Base-by-base conservation (phyloP, 768 basidiomycete species). In the Suillus weaverae region DNA sequence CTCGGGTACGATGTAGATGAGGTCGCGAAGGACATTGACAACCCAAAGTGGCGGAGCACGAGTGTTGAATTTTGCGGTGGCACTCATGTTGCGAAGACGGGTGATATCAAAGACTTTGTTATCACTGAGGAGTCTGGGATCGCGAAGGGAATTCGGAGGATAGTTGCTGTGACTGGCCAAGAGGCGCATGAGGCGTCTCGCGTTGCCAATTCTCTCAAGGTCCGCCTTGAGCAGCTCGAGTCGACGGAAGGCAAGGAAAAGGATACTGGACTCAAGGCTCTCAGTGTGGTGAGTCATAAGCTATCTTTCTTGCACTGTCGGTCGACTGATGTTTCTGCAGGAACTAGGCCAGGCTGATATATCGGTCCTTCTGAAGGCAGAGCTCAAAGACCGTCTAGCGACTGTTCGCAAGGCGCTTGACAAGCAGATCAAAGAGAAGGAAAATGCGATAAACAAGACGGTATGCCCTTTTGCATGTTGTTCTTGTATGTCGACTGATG, bases 41-140 rank as follows among this genome's bases (percentile, higher is more conserved):
- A 95, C 76, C 88, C 90, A 4, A 94, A 90, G 78, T 99, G 97
- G 97, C 81, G 92, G 55, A 80, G 78, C 35, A 97, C 97, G 13
- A 95, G 92, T 75, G 86, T 97, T 67, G 97, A 99, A 78, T 97
- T 99, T 74, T 99, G 97, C 75, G 97, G 97, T 77, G 97, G 97
- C 77, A 99, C 97, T 87, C 97, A 99, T 74, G 97, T 99, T 62
- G 85, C 87, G n/a, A 92, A 89, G 78, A 99, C 97, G 0, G 94
- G 96, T 20, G 94, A 96, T 70, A 99, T 99, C 84, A 96, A 97
- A 78, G 91, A 94, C 73, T 91, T 99, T 74, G 89, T 96, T 35
- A 91, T 99, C 66, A 90, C 86, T 6, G 97, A 99, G 72, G 97
- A 99, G 76, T 92, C 92, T 5, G 96, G 96, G 39, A 99, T 99